Percentiles rank a stretch among this genome's conserved stretches.
phyloP scores from a whole-genome alignment of 208 protist species.

The Wallacemonas sp. region DNA sequence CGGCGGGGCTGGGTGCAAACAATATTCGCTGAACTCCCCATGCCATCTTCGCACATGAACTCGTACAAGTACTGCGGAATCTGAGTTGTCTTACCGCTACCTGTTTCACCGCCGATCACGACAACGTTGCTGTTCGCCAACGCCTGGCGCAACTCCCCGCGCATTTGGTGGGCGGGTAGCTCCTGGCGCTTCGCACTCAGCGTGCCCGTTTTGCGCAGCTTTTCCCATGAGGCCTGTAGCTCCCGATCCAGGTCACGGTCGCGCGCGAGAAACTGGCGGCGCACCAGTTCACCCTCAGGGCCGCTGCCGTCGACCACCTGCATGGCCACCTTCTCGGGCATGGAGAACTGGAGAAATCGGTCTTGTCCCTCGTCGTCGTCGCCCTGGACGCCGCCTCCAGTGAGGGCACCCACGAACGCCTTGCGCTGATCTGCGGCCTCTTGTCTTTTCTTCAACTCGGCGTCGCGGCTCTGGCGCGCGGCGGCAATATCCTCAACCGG shows the following conservation, averaged over 20 bases:
- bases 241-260: slow-evolving; percentile 33
- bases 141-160: slow-evolving; percentile 59
- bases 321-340: slow-evolving; percentile 70
- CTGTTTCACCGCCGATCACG: slow-evolving; percentile 96
- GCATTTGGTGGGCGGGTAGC: slow-evolving; percentile 72
- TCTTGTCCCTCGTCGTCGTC: slow-evolving; percentile 51
- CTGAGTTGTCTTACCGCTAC: slow-evolving; percentile 98
- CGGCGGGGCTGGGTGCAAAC: slow-evolving; percentile 94
- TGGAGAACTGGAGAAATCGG: slow-evolving; percentile 38
- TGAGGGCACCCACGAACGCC: slow-evolving; percentile 62
- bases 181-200: slow-evolving; percentile 44
- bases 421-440: slow-evolving; percentile 56
- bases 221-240: slow-evolving; percentile 60
- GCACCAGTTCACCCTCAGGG: slow-evolving; percentile 22
- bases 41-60: slow-evolving; percentile 85
- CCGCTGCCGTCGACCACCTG: slow-evolving; percentile 46
- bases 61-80: slow-evolving; percentile 96
- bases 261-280: slow-evolving; percentile 42
- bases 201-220: slow-evolving; percentile 43
- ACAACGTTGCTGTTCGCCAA: slow-evolving; percentile 84
- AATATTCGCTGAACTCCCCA: slow-evolving; percentile 88
- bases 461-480: slow-evolving; percentile 9
- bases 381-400: slow-evolving; percentile 11
- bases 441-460: slow-evolving; percentile 25
- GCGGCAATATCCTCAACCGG: slow-evolving; percentile 11